A percentile compares a stretch with the other conserved stretches of the same genome.
These are phyloP conservation scores for Leccinum fuscescens DNA, from an alignment of 1,284 basidiomycete species.

Conservation along the genomic window DNA sequence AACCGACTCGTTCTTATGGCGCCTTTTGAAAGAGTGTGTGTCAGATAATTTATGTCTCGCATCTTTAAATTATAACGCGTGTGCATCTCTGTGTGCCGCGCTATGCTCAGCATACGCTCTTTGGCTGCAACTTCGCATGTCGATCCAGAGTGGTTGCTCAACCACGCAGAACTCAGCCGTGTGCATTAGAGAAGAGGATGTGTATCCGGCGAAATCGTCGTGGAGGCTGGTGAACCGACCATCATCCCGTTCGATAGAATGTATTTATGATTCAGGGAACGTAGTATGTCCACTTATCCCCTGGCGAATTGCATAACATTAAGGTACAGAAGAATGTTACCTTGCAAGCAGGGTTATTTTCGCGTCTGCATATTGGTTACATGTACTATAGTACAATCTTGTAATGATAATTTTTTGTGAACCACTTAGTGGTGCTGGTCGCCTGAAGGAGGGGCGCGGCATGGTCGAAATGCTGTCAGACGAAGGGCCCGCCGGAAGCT, in stretches of 20 bases:
- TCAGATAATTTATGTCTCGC: not conserved
- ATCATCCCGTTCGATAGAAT: not conserved
- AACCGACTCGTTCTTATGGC: constrained; percentile 11
- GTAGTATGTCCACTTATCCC: not conserved
- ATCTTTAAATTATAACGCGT: constrained; percentile 1
- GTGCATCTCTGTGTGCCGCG: constrained; percentile 12
- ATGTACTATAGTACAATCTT: too few relatives aligned
- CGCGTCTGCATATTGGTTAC: too few relatives aligned
- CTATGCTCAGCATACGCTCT: constrained; percentile 17
- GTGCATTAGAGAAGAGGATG: constrained; percentile 13
- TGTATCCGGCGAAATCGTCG: constrained; percentile 14
- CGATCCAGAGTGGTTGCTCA: constrained; percentile 19
- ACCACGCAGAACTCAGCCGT: constrained; percentile 20
- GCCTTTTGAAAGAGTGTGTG: constrained; percentile 16
- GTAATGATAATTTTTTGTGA: too few relatives aligned
- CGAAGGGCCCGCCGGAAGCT: too few relatives aligned
- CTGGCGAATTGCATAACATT: too few relatives aligned
- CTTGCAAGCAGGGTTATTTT: too few relatives aligned
- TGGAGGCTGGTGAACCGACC: constrained; percentile 1
- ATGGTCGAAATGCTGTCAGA: too few relatives aligned
- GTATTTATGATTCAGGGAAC: not conserved
- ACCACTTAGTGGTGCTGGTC: too few relatives aligned
- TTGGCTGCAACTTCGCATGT: constrained; percentile 18
- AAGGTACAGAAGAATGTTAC: not conserved
- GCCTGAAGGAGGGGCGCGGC: too few relatives aligned